These are phyloP conservation scores for Phytophthora fragariaefolia DNA, from an alignment of 352 stramenopile species.

Conservation along the genomic window DNA sequence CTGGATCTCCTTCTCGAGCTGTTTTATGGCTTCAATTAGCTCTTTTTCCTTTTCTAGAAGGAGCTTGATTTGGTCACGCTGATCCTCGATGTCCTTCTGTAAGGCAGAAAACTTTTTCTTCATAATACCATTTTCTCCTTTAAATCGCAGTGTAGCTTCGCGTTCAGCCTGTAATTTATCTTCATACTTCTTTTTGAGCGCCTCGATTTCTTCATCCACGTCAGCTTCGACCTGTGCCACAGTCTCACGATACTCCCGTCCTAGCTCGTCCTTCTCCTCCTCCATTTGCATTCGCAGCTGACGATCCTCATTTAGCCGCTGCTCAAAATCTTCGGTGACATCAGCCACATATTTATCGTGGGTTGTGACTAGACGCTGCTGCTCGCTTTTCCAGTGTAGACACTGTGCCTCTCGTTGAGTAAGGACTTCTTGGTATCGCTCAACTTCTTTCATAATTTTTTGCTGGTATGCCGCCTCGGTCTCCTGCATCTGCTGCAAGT, in stretches of 20 bases:
- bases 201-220: conserved; percentile 89
- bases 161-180: conserved; percentile 86
- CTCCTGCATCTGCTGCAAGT: conserved; percentile 92
- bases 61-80: conserved; percentile 90
- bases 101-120: conserved; percentile 93
- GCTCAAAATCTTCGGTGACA: conserved; percentile 92
- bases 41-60: conserved; percentile 91
- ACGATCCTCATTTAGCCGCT: conserved; percentile 89
- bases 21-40: conserved; percentile 85
- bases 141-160: conserved; percentile 90
- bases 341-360: conserved; percentile 89
- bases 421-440: conserved; percentile 90
- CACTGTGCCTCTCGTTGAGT: conserved; percentile 88
- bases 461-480: conserved; percentile 91
- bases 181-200: conserved; percentile 89
- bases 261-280: conserved; percentile 86
- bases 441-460: conserved; percentile 94
- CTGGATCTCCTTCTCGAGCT: conserved; percentile 92
- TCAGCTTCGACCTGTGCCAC: conserved; percentile 85
- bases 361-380: conserved; percentile 61
- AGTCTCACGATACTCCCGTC: conserved; percentile 79
- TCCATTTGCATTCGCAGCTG: conserved; percentile 83
- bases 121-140: conserved; percentile 94
- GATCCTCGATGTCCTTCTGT: conserved; percentile 93
- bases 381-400: conserved; percentile 73